Evolutionary conservation across 1,139 yeast genomes (phyloP), one percentile per base, ranked within the genome.

Genomic region (Blastobotrys illinoisensis): DNA sequence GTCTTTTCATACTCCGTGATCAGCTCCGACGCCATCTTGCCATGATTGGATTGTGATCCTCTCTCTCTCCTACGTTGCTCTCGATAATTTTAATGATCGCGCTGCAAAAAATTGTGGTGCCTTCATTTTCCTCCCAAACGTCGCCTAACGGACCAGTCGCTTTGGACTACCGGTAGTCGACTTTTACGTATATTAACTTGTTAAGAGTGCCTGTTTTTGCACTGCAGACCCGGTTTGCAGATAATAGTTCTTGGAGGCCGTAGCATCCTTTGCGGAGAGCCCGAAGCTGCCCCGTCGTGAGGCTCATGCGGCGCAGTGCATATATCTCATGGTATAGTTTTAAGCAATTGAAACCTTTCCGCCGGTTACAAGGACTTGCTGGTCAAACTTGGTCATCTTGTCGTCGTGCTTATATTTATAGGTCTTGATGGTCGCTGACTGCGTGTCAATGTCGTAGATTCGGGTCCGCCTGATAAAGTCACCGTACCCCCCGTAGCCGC

Each of bases 401-500:
- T 77, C 72, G 47, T 61, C 65, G 40, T 62, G 66, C 54, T 62
- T 60, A 77, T 78, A 72, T 69, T 90, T 90, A 91, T 95, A 89
- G 0, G 89, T 79, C 48, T 69, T 69, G 36, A 91, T 81, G n/a
- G 74, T 70, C 1, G 79, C 81, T 1, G 71, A 67, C 9, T 70
- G 67, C 1, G 82, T 71, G 67, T 89, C 85, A 13, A 90, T 64
- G 48, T 87, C 90, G 67, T 77, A 91, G 0, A 84, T 64, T 53
- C 98, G 75, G 53, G 89, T 66, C 56, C 97, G 77, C 62, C 99
- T 79, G 11, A 85, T 74, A 51, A 86, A 88, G 0, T 93, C 95
- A 0, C 89, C 91, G 66, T 90, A 88, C 0, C 97, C 97, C 3
- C 86, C 96, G 66, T 90, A 90, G 0, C 97, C 99, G 46, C 97